A percentile compares a stretch with the other conserved stretches of the same genome.
phyloP scores from a whole-genome alignment of 345 rosid genomes.

The Eucalyptus tenuipes region DNA sequence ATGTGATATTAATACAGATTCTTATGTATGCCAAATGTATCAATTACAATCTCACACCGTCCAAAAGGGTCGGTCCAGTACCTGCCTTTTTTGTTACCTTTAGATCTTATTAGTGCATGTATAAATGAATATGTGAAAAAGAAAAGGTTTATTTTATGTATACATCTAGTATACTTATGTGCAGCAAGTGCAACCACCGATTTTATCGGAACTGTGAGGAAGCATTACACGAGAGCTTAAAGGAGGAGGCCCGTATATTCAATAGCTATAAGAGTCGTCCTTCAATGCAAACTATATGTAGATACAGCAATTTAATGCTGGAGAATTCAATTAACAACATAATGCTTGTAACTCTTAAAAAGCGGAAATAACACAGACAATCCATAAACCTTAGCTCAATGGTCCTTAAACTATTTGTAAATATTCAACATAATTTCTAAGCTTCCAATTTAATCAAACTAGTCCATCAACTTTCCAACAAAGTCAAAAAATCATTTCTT shows the following conservation, averaged over 20 bases:
- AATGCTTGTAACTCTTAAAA: not conserved
- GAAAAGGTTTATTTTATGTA: not conserved
- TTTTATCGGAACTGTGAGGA: not conserved
- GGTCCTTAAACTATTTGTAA: not conserved
- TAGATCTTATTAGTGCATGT: not conserved
- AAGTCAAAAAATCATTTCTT: not conserved
- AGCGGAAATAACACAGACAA: not conserved
- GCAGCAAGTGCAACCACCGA: not conserved
- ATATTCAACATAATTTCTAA: not conserved
- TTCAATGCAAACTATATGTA: not conserved
- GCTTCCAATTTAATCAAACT: not conserved
- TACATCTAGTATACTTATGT: not conserved
- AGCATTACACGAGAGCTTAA: not conserved
- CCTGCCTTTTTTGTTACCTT: not conserved
- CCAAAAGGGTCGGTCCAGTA: not conserved
- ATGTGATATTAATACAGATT: not conserved
- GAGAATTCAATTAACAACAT: not conserved
- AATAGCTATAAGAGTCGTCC: not conserved
- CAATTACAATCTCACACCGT: not conserved
- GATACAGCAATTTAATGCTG: not conserved
- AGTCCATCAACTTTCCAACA: not conserved
- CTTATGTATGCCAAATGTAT: not conserved
- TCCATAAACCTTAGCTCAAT: not conserved
- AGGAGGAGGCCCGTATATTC: not conserved
- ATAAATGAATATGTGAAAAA: not conserved